Evolutionary conservation across 768 basidiomycete species (phyloP).

Genomic region (Kwoniella sp.): DNA sequence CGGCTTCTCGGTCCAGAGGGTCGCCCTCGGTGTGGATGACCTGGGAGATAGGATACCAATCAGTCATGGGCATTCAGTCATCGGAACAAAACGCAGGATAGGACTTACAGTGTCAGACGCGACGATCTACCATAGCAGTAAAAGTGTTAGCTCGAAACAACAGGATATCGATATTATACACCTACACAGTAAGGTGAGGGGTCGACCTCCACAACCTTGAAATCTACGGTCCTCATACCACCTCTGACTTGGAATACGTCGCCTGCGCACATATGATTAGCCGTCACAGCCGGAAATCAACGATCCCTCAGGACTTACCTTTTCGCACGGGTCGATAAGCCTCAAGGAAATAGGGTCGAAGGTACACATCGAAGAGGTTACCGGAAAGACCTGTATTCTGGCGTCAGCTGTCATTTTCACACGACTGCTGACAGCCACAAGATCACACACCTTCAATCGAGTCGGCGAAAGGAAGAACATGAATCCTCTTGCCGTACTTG

Average conservation of each 20-base stretch:
- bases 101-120: constrained; percentile 97
- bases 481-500: constrained; percentile 95
- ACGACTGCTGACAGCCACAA: background rate
- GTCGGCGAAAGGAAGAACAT: constrained; percentile 96
- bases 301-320: constrained; percentile 42
- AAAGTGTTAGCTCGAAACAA: no score
- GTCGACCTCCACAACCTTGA: constrained; percentile 98
- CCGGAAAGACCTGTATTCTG: constrained; percentile 68
- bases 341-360: constrained; percentile 98
- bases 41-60: constrained; percentile 19
- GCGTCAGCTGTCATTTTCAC: constrained; percentile 3
- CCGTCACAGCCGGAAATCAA: constrained; percentile 8
- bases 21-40: constrained; percentile 75
- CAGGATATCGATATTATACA: background rate
- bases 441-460: constrained; percentile 76
- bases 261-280: constrained; percentile 67
- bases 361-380: constrained; percentile 97
- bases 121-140: constrained; percentile 65
- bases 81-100: background rate
- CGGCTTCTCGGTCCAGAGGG: constrained; percentile 97
- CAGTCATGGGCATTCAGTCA: background rate
- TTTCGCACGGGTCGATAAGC: constrained; percentile 60
- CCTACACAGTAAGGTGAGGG: constrained; percentile 85
- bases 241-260: constrained; percentile 99
- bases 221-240: constrained; percentile 97